phyloP scores from a whole-genome alignment of 352 stramenopile genomes.

The Globisporangium barbulae region DNA sequence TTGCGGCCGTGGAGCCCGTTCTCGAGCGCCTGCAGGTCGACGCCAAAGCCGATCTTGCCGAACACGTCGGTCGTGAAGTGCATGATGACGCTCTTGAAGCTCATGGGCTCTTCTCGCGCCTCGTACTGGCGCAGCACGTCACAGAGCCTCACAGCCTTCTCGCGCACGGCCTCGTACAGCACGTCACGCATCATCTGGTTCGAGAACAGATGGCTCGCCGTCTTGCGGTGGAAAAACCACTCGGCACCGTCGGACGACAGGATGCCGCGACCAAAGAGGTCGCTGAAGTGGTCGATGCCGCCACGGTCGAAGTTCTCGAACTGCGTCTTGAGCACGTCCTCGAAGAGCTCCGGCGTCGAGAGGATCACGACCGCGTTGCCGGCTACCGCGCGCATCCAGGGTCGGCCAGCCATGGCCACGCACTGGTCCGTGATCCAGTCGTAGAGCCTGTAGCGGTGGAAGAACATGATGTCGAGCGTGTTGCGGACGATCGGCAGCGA shows the following conservation, averaged over 20 bases:
- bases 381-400: neutral
- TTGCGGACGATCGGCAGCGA: slow-evolving; percentile 2
- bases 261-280: slow-evolving; percentile 36
- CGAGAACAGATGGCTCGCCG: slow-evolving; percentile 85
- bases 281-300: slow-evolving; percentile 29
- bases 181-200: slow-evolving; percentile 42
- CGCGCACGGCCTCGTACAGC: slow-evolving; percentile 32
- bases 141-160: slow-evolving; percentile 13
- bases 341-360: slow-evolving; percentile 24
- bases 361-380: neutral
- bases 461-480: neutral
- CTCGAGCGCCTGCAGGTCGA: slow-evolving; percentile 33
- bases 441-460: neutral
- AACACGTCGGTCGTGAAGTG: slow-evolving; percentile 74
- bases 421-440: slow-evolving; percentile 9
- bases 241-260: slow-evolving; percentile 48
- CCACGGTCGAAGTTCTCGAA: slow-evolving; percentile 64
- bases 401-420: neutral
- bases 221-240: slow-evolving; percentile 73
- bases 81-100: slow-evolving; percentile 36
- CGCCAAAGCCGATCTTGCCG: slow-evolving; percentile 65
- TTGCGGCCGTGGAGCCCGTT: neutral
- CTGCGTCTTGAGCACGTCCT: slow-evolving; percentile 50
- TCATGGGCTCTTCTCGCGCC: neutral
- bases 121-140: neutral